These are phyloP conservation scores for Chlorencoelia australis DNA, from an alignment of 2,329 filamentous ascomycete species.

Conservation along the genomic window DNA sequence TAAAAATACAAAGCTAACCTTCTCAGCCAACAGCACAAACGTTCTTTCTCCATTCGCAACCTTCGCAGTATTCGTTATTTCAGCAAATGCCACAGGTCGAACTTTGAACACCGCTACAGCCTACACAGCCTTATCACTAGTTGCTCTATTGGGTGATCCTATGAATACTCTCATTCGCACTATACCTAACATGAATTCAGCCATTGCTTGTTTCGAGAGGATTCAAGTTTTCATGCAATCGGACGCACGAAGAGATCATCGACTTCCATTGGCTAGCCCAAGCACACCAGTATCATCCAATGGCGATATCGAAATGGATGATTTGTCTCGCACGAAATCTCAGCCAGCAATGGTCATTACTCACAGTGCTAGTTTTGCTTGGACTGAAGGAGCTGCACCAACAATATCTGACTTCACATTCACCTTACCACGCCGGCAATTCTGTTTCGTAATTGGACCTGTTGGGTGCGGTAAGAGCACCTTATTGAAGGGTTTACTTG, in stretches of 20 bases:
- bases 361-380: slow-evolving; percentile 20
- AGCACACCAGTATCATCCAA: not conserved
- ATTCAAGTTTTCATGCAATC: slow-evolving; percentile 30
- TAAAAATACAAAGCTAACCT: not conserved
- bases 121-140: slow-evolving; percentile 35
- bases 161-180: slow-evolving; percentile 32
- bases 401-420: slow-evolving; percentile 15
- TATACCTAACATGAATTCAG: slow-evolving; percentile 30
- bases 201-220: slow-evolving; percentile 31
- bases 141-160: slow-evolving; percentile 31
- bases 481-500: slow-evolving; percentile 24
- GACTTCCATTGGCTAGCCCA: slow-evolving; percentile 11
- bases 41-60: slow-evolving; percentile 30
- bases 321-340: not conserved
- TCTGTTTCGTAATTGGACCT: slow-evolving; percentile 25
- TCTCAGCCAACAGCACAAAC: slow-evolving; percentile 17
- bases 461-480: slow-evolving; percentile 27
- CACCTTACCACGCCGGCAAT: slow-evolving; percentile 9
- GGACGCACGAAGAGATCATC: slow-evolving; percentile 14
- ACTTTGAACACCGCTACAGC: slow-evolving; percentile 23
- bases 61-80: slow-evolving; percentile 30
- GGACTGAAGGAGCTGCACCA: slow-evolving; percentile 8
- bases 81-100: slow-evolving; percentile 21
- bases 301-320: slow-evolving; percentile 8
- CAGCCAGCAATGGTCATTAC: slow-evolving; percentile 12